Conservation (phyloP, 176 grass and related monocot genomes). For the Alopecurus myosuroides region DNA sequence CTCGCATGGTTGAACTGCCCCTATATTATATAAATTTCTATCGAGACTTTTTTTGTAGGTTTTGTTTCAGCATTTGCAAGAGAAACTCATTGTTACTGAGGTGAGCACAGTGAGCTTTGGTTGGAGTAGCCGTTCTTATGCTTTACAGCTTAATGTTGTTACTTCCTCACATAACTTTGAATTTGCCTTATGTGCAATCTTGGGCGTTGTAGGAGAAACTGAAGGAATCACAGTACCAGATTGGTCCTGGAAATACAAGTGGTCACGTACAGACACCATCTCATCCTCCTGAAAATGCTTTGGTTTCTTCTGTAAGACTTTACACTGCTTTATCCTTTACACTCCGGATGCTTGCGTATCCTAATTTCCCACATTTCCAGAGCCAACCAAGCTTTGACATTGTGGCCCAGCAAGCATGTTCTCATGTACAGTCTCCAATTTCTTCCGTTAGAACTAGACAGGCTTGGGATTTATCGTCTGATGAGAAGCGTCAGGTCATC, state of each 20-base stretch:
- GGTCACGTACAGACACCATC: slow-evolving; percentile 55
- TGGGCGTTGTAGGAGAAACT: slow-evolving; percentile 79
- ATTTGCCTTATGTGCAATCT: slow-evolving; percentile 18
- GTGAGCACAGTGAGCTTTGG: slow-evolving; percentile 31
- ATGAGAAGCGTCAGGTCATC: slow-evolving; percentile 38
- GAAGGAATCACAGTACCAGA: slow-evolving; percentile 96
- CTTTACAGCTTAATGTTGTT: background rate
- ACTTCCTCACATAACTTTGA: slow-evolving; percentile 24
- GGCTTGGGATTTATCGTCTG: slow-evolving; percentile 53
- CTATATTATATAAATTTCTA: background rate
- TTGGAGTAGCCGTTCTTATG: slow-evolving; percentile 19
- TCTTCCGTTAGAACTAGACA: slow-evolving; percentile 54
- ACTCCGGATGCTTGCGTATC: background rate
- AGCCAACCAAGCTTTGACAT: slow-evolving; percentile 59
- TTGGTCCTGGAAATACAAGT: slow-evolving; percentile 71
- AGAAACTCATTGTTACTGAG: slow-evolving; percentile 87
- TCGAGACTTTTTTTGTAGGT: slow-evolving; percentile 49
- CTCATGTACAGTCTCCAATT: slow-evolving; percentile 49
- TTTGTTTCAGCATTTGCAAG: slow-evolving; percentile 87
- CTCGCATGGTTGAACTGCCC: background rate
- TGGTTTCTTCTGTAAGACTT: slow-evolving; percentile 40
- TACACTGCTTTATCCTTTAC: background rate
- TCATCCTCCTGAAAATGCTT: slow-evolving; percentile 51
- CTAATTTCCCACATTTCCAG: slow-evolving; percentile 39
- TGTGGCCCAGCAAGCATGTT: slow-evolving; percentile 71